Percentiles rank a stretch among this genome's conserved stretches.
Evolutionary conservation across 805 yeast species (phyloP).

Genomic region (Yamadazyma philogaea): DNA sequence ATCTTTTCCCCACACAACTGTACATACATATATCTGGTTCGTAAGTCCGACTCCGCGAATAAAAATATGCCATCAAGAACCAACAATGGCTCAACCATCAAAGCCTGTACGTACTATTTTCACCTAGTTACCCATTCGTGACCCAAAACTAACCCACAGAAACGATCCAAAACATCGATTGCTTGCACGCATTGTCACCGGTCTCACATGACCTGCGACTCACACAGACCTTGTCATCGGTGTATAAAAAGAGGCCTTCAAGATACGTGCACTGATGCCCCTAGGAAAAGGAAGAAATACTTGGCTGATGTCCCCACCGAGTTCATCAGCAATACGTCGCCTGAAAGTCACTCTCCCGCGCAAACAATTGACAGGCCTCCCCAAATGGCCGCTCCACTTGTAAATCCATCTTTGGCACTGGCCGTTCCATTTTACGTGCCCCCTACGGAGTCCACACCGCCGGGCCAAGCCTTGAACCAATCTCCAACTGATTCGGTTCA

Average conservation of each 20-base stretch:
- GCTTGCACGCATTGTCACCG: conserved; percentile 91
- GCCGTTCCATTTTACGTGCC: neutral
- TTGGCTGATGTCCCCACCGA: conserved; percentile 54
- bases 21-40: neutral
- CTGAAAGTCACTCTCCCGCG: neutral
- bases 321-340: neutral
- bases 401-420: neutral
- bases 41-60: conserved; percentile 7
- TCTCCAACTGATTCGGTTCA: neutral
- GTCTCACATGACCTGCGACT: conserved; percentile 91
- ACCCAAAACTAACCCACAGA: conserved; percentile 19
- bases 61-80: neutral
- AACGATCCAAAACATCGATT: conserved; percentile 64
- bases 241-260: conserved; percentile 70
- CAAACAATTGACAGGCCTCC: neutral
- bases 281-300: conserved; percentile 81
- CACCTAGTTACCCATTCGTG: neutral
- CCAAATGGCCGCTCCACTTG: neutral
- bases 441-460: neutral
- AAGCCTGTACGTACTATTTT: conserved; percentile 5
- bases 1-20: neutral
- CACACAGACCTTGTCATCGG: conserved; percentile 75
- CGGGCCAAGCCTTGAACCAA: neutral
- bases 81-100: conserved; percentile 2
- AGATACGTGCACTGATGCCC: conserved; percentile 81